Conservation (phyloP, 306 rosid species). For the Vicia sativa region DNA sequence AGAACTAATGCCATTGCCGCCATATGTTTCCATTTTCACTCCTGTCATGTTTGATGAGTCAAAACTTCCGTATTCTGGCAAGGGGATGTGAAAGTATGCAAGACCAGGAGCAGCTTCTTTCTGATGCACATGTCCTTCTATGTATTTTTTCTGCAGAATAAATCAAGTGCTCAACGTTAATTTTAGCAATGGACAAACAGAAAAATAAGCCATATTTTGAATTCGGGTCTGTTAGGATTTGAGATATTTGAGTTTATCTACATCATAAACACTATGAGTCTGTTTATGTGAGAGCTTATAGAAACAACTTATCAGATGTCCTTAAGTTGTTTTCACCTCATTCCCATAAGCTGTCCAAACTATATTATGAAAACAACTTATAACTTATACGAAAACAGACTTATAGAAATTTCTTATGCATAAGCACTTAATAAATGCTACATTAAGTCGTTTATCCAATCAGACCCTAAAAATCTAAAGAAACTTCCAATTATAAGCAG, state of each 20-base stretch:
- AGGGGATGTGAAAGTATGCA: constrained; percentile 86
- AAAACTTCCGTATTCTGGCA: constrained; percentile 75
- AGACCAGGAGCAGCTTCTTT: constrained; percentile 82
- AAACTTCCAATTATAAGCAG: constrained; percentile 13
- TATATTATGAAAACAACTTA: not conserved
- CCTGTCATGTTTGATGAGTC: constrained; percentile 77
- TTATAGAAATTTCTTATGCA: not conserved
- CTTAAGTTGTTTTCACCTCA: not conserved
- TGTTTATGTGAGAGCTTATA: not conserved
- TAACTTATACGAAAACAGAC: not conserved
- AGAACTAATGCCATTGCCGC: constrained; percentile 61
- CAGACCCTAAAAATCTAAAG: not conserved
- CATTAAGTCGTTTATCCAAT: not conserved
- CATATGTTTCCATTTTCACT: constrained; percentile 55
- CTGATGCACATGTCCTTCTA: constrained; percentile 58
- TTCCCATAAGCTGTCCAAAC: not conserved
- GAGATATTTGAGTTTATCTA: not conserved
- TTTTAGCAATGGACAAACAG: constrained; percentile 17
- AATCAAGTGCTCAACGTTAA: constrained; percentile 1
- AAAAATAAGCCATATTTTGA: constrained; percentile 29
- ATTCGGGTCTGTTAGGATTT: not conserved
- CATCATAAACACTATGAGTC: not conserved
- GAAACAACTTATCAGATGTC: not conserved
- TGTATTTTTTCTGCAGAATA: constrained; percentile 63
- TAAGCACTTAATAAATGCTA: not conserved